Conservation (phyloP, 2,329 filamentous ascomycete species). For the Paecilomyces variotii region DNA sequence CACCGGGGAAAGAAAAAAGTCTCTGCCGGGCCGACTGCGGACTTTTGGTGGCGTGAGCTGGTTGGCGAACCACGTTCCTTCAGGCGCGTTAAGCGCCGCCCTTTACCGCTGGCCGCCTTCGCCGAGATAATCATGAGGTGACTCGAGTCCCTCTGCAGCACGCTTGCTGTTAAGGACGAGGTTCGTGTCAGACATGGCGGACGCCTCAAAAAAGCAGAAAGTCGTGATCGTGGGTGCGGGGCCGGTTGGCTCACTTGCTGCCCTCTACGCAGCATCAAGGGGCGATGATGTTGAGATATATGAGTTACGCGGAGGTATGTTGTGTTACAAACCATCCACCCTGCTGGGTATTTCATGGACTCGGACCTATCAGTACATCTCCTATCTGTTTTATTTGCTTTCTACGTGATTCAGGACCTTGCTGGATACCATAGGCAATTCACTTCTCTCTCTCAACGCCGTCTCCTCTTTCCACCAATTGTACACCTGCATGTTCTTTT, state of each 20-base stretch:
- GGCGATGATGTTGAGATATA: conserved; percentile 91
- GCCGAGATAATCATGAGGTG: background rate
- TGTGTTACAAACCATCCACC: background rate
- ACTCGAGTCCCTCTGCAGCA: background rate
- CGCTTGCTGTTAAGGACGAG: background rate
- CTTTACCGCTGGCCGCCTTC: background rate
- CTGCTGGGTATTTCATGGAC: background rate
- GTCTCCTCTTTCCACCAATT: background rate
- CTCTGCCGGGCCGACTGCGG: background rate
- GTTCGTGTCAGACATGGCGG: conserved; percentile 2
- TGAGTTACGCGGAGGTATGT: conserved; percentile 80
- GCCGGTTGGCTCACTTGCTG: conserved; percentile 85
- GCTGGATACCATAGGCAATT: background rate
- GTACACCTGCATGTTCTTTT: background rate
- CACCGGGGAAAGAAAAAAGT: background rate
- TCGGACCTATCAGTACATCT: background rate
- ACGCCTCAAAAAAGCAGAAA: conserved; percentile 45
- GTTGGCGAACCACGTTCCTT: background rate
- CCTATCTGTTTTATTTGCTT: background rate
- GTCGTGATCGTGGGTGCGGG: conserved; percentile 78
- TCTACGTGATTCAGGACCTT: background rate
- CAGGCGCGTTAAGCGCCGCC: background rate
- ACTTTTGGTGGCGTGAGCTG: background rate
- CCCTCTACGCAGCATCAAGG: conserved; percentile 81
- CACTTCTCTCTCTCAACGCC: background rate